Conservation (phyloP, 176 grass and related monocot species). For the Microstegium vimineum region DNA sequence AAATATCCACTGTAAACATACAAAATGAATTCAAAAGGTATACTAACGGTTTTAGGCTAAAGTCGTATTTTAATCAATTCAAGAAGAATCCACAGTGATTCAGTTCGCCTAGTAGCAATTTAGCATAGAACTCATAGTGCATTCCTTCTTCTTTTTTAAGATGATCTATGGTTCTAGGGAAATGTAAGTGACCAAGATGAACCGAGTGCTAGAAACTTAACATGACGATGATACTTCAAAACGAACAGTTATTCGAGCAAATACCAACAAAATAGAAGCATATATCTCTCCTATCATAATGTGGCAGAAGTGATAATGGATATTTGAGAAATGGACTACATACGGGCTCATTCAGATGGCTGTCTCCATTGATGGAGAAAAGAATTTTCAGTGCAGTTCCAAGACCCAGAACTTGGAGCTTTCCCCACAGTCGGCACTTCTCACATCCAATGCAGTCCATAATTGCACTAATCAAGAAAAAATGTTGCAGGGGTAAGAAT, state of each 20-base stretch:
- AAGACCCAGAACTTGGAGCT: constrained; percentile 97
- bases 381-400: constrained; percentile 94
- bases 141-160: not conserved
- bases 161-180: not conserved
- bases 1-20: too few species aligned
- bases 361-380: constrained; percentile 55
- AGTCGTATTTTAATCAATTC: not conserved
- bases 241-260: not conserved
- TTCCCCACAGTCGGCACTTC: constrained; percentile 97
- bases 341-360: constrained; percentile 64
- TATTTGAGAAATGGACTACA: constrained; percentile 3
- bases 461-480: constrained; percentile 58
- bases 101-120: not conserved
- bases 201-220: not conserved
- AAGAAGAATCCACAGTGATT: not conserved
- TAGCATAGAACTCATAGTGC: not conserved
- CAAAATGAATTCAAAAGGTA: not conserved
- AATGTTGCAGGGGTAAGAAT: not conserved
- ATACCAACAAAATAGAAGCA: not conserved
- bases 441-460: constrained; percentile 96
- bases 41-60: not conserved
- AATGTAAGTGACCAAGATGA: not conserved
- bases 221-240: not conserved
- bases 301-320: not conserved
- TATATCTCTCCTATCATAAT: not conserved